phyloP scores from a whole-genome alignment of 2,329 filamentous ascomycete species.

The Ophiostoma ulmi region DNA sequence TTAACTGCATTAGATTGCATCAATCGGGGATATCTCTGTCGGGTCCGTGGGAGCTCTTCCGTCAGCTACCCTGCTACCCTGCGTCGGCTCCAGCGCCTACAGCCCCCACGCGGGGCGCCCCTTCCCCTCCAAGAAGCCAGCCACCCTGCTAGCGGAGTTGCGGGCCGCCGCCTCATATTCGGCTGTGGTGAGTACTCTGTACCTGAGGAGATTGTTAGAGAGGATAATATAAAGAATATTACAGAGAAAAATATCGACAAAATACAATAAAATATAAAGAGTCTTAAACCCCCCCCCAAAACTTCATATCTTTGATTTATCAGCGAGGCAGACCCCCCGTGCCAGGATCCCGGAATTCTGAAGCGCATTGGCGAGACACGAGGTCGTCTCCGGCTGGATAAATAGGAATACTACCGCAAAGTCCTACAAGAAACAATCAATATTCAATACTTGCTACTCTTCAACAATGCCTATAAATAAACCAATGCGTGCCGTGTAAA shows the following conservation, averaged over 20 bases:
- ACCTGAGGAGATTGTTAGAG: neutral
- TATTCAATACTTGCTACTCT: too few relatives aligned
- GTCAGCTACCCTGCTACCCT: neutral
- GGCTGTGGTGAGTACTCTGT: slow-evolving; percentile 1
- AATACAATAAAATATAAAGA: too few relatives aligned
- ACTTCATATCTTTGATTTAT: too few relatives aligned
- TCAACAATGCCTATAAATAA: neutral
- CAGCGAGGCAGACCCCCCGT: too few relatives aligned
- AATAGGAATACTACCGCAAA: neutral
- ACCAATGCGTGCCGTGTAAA: neutral
- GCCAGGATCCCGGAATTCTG: slow-evolving; percentile 3
- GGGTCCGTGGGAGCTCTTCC: slow-evolving; percentile 3
- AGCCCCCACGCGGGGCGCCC: neutral
- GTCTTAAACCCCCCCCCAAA: too few relatives aligned
- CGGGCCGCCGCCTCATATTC: slow-evolving; percentile 25
- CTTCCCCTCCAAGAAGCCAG: neutral
- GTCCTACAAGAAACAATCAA: too few relatives aligned
- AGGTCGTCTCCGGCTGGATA: slow-evolving; percentile 5
- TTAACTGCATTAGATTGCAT: neutral
- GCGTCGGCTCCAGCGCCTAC: neutral
- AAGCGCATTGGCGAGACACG: neutral
- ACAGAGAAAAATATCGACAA: neutral
- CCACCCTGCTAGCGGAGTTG: slow-evolving; percentile 22
- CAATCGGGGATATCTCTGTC: neutral
- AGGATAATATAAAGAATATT: neutral